Evolutionary conservation across 345 rosid species (phyloP), one percentile per base, ranked within the genome.

Genomic region (Anacardium occidentale): DNA sequence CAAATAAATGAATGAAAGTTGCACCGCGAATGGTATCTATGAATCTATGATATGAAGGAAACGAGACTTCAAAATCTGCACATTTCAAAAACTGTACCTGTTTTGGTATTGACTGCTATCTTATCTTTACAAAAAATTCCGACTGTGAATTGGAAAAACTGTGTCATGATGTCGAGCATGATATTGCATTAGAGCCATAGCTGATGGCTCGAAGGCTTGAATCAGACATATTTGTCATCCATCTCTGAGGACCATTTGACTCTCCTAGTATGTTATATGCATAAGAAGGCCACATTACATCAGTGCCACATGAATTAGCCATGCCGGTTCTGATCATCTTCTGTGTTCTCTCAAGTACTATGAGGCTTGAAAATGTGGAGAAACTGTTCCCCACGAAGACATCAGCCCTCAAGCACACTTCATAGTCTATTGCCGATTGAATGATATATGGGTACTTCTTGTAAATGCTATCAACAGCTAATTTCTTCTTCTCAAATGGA

Each of bases 401-500:
- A 78, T 93, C 94, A 0, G 99, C 91, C 81, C 85, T 84, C 24
- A 83, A 80, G 81, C 99, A 95, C 59, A 93, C 99, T 75, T 95
- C 99, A 14, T 93, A 95, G 59, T 95, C 99, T 50, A 95, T 93
- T n/a, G 98, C 99, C 0, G 99, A 88, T 32, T 91, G 89, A 61
- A 95, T 88, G 68, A 95, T 87, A 77, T 95, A 95, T 0, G 98
- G 89, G n/a, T 91, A 82, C 83, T 83, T 93, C 69, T 75, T 71
- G 72, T 95, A 95, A 20, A 93, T 86, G 54, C 74, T 84, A 53
- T 87, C 85, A 14, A 95, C 91, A 0, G 91, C 90, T n/a, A 95
- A 65, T 74, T 89, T 89, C 83, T 86, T 93, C 89, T 95, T 95
- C 86, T 91, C 98, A 14, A 83, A 84, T 0, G 96, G 97, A 74